phyloP scores from a whole-genome alignment of 2,329 filamentous ascomycete species.

The Diaporthe citrichinensis region DNA sequence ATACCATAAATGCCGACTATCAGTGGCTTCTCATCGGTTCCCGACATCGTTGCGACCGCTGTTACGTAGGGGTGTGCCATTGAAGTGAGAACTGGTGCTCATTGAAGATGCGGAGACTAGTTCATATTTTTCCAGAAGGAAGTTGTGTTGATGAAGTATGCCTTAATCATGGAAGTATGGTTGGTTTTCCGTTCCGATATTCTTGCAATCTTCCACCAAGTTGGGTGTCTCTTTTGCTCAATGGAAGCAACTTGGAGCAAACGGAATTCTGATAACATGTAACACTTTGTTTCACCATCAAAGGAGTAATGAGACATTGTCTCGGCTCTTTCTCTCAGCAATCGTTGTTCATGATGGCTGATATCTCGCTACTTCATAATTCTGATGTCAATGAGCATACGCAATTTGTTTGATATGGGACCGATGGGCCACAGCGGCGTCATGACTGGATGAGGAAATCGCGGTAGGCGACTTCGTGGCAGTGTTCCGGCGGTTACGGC shows the following conservation, averaged over 20 bases:
- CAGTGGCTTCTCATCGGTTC: slow-evolving; percentile 47
- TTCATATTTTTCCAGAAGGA: neutral
- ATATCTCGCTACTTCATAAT: too few relatives aligned
- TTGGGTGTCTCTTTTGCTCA: neutral
- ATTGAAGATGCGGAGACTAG: too few relatives aligned
- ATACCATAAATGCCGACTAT: slow-evolving; percentile 70
- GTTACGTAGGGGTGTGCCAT: neutral
- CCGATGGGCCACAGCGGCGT: neutral
- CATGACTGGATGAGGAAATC: neutral
- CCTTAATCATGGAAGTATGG: neutral
- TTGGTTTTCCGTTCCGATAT: too few relatives aligned
- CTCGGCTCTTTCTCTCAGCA: neutral
- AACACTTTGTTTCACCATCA: neutral
- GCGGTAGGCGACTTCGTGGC: too few relatives aligned
- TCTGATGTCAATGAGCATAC: too few relatives aligned
- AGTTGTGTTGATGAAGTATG: neutral
- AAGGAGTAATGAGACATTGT: slow-evolving; percentile 1
- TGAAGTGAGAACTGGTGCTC: neutral
- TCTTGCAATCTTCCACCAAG: too few relatives aligned
- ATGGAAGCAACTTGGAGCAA: neutral
- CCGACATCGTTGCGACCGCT: neutral
- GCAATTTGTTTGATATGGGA: neutral
- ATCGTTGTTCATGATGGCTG: neutral
- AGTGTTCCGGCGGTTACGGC: too few relatives aligned
- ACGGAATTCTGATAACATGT: neutral